Conservation (phyloP, 495 filamentous ascomycete genomes). For the Trichocladium antarcticum region DNA sequence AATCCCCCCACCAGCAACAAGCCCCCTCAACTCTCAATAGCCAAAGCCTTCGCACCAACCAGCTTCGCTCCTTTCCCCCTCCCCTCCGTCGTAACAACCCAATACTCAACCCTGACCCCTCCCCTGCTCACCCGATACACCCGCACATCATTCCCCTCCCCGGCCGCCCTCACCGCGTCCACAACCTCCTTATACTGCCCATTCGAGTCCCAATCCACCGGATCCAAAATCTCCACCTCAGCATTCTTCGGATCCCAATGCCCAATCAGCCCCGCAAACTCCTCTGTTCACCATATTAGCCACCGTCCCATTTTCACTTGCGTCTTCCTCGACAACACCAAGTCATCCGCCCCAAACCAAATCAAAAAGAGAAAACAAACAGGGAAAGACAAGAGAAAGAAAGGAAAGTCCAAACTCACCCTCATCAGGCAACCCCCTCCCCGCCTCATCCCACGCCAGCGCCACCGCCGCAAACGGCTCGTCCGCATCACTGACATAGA, state of each 20-base stretch:
- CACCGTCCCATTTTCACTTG: too few species aligned
- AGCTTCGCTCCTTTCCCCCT: slow-evolving; percentile 42
- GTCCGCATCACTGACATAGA: slow-evolving; percentile 71
- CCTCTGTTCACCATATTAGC: slow-evolving; percentile 29
- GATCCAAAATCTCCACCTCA: slow-evolving; percentile 42
- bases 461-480: slow-evolving; percentile 71
- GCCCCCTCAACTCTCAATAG: slow-evolving; percentile 51
- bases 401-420: slow-evolving; percentile 34
- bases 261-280: slow-evolving; percentile 47
- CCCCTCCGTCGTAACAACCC: slow-evolving; percentile 49
- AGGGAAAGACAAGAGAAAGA: slow-evolving; percentile 11
- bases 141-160: slow-evolving; percentile 51
- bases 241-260: slow-evolving; percentile 39
- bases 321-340: too few species aligned
- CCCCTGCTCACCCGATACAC: slow-evolving; percentile 58
- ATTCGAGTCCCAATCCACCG: slow-evolving; percentile 50
- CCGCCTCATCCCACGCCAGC: slow-evolving; percentile 48
- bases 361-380: slow-evolving; percentile 7
- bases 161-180: slow-evolving; percentile 45
- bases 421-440: slow-evolving; percentile 48
- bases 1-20: background rate
- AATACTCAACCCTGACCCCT: slow-evolving; percentile 63
- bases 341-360: background rate
- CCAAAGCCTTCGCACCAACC: slow-evolving; percentile 64
- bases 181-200: slow-evolving; percentile 49